phyloP scores from a whole-genome alignment of 176 grass and related monocot genomes.

The Bolboschoenus planiculmis region DNA sequence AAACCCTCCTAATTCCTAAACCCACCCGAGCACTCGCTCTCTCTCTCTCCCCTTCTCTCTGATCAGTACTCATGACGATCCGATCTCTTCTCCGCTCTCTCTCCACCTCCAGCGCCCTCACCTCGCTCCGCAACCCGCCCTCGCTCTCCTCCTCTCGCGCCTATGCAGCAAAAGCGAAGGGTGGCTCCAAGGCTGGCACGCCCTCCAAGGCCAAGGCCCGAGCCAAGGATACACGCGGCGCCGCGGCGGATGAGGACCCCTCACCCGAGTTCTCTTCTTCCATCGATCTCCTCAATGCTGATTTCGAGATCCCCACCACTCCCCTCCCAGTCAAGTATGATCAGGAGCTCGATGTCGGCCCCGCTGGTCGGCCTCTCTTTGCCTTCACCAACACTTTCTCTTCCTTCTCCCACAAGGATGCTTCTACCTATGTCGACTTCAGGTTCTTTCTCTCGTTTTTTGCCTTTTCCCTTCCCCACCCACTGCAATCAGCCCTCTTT shows the following conservation, averaged over 20 bases:
- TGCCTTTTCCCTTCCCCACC: not conserved
- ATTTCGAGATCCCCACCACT: conserved; percentile 66
- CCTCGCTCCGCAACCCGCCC: conserved; percentile 7
- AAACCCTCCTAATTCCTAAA: not conserved
- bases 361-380: conserved; percentile 72
- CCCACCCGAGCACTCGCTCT: not conserved
- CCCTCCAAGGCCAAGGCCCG: conserved; percentile 47
- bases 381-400: conserved; percentile 64
- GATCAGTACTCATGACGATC: conserved; percentile 35
- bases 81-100: conserved; percentile 45
- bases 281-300: conserved; percentile 34
- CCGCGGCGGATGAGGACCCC: conserved; percentile 13
- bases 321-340: conserved; percentile 73
- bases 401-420: conserved; percentile 41
- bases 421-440: conserved; percentile 71
- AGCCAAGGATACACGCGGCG: conserved; percentile 43
- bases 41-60: not conserved
- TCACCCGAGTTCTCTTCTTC: conserved; percentile 19
- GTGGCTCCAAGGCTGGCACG: conserved; percentile 41
- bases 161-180: conserved; percentile 76
- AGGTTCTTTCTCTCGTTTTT: conserved; percentile 27
- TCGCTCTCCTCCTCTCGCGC: conserved; percentile 31
- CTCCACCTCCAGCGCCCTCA: conserved; percentile 32
- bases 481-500: not conserved
- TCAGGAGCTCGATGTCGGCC: conserved; percentile 66